Conservation (phyloP, 176 grass and related monocot species). For the Cocos nucifera region DNA sequence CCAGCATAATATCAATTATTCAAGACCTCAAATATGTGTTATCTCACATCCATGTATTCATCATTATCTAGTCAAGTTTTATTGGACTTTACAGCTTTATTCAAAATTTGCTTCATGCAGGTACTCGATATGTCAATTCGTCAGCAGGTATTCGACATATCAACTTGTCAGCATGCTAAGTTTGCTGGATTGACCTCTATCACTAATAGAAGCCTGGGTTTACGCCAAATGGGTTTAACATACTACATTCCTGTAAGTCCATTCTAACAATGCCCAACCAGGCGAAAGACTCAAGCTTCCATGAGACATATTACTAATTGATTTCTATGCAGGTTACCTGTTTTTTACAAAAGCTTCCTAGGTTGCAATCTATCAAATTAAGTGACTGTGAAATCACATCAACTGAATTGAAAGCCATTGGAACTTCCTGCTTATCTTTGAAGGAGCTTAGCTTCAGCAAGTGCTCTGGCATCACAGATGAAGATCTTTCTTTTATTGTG, state of each 20-base stretch:
- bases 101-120: conserved; percentile 25
- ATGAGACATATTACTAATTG: conserved; percentile 2
- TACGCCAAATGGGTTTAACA: conserved; percentile 50
- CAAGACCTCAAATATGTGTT: too few species aligned
- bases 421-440: conserved; percentile 44
- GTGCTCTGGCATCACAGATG: conserved; percentile 64
- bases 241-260: conserved; percentile 59
- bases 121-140: conserved; percentile 59
- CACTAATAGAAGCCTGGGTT: conserved; percentile 30
- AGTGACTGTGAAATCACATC: conserved; percentile 59
- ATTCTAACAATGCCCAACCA: conserved; percentile 3
- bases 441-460: conserved; percentile 75
- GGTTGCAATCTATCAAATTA: conserved; percentile 51
- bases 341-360: conserved; percentile 35
- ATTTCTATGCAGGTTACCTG: conserved; percentile 42
- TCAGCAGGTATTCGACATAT: conserved; percentile 63
- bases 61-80: too few species aligned
- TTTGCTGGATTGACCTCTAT: conserved; percentile 40
- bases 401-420: conserved; percentile 45
- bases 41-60: too few species aligned
- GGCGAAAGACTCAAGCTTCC: background rate
- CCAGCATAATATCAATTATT: too few species aligned
- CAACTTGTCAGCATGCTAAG: conserved; percentile 44
- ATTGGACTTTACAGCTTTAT: too few species aligned
- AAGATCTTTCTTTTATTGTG: conserved; percentile 45